Evolutionary conservation across 2,329 filamentous ascomycete species (phyloP).

Genomic region (Alternaria longipes): DNA sequence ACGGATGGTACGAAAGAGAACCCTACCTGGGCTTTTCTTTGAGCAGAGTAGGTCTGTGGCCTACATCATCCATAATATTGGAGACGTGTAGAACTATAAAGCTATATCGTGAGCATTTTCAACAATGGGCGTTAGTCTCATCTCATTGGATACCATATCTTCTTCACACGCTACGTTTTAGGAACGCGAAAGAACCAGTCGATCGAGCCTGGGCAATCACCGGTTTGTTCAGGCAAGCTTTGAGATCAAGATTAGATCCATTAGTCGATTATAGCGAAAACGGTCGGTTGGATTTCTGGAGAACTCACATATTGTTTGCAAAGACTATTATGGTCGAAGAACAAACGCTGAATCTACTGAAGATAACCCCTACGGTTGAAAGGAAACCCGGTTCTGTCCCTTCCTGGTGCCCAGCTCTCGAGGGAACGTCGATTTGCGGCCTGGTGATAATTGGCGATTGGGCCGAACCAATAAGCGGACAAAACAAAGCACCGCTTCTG

Average conservation of each 20-base stretch:
- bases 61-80: rapidly evolving
- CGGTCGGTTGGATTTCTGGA: background rate
- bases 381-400: background rate
- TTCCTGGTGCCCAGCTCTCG: background rate
- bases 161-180: rapidly evolving
- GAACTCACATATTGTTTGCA: background rate
- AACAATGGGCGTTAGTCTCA: no score
- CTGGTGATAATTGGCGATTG: rapidly evolving
- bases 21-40: no score
- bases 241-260: background rate
- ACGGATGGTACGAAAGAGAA: no score
- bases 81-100: rapidly evolving
- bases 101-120: rapidly evolving
- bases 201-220: background rate
- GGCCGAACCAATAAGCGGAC: rapidly evolving
- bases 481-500: rapidly evolving
- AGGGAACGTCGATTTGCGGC: rapidly evolving
- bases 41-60: no score
- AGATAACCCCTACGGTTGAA: rapidly evolving
- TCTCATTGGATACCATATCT: rapidly evolving
- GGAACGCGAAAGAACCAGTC: background rate
- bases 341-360: background rate
- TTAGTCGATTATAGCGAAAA: background rate
- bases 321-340: background rate
- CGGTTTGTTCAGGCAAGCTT: rapidly evolving